phyloP scores from a whole-genome alignment of 1,139 yeast genomes.

The Hyphopichia khmerensis region DNA sequence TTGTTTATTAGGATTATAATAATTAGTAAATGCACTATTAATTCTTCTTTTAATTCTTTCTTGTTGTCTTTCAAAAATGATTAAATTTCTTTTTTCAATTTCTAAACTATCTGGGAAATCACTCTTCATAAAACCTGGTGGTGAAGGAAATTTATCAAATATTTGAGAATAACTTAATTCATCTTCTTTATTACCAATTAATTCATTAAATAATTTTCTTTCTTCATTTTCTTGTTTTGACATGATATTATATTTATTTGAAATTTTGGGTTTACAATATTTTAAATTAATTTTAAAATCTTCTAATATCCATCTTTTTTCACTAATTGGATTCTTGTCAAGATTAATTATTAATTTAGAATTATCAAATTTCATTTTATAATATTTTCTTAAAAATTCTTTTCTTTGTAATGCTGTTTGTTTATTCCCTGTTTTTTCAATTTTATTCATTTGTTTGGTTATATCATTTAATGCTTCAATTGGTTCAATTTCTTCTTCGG shows the following conservation, averaged over 20 bases:
- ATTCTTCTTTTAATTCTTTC: slow-evolving; percentile 19
- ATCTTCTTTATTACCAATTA: slow-evolving; percentile 16
- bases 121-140: slow-evolving; percentile 63
- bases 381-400: slow-evolving; percentile 26
- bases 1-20: slow-evolving; percentile 1
- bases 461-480: slow-evolving; percentile 2
- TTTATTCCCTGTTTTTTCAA: slow-evolving; percentile 1
- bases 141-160: slow-evolving; percentile 52
- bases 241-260: slow-evolving; percentile 23
- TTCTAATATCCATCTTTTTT: slow-evolving; percentile 37
- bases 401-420: slow-evolving; percentile 28
- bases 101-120: slow-evolving; percentile 67
- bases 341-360: slow-evolving; percentile 24
- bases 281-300: slow-evolving; percentile 47
- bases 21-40: slow-evolving; percentile 1
- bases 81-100: slow-evolving; percentile 15
- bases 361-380: slow-evolving; percentile 20
- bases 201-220: slow-evolving; percentile 25
- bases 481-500: slow-evolving; percentile 12
- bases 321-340: slow-evolving; percentile 25
- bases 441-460: background rate
- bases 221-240: slow-evolving; percentile 30
- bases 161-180: slow-evolving; percentile 22
- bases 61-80: slow-evolving; percentile 16
- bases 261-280: slow-evolving; percentile 15